A percentile compares a stretch with the other conserved stretches of the same genome.
Evolutionary conservation across 331 rosid species (phyloP).

Genomic region (Erythrophleum ivorense): DNA sequence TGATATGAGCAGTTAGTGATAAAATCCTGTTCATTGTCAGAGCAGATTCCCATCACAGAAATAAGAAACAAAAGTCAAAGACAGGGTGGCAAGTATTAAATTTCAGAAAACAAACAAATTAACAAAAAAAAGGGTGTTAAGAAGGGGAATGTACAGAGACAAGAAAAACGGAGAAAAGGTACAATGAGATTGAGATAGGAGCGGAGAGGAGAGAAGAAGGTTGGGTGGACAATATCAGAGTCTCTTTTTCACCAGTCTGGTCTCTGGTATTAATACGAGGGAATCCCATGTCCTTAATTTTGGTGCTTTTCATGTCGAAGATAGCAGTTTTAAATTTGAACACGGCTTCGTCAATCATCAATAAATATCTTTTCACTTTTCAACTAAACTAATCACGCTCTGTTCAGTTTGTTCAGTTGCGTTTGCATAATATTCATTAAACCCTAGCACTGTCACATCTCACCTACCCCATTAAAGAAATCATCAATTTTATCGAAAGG

Average conservation of each 20-base stretch:
- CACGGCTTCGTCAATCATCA: background rate
- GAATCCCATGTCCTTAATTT: constrained; percentile 29
- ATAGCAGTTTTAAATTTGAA: constrained; percentile 31
- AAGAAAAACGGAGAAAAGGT: background rate
- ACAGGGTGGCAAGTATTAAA: background rate
- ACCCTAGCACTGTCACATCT: constrained; percentile 41
- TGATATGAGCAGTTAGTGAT: background rate
- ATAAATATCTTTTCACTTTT: background rate
- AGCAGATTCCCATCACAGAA: constrained; percentile 4
- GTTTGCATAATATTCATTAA: background rate
- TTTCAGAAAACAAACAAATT: background rate
- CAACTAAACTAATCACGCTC: constrained; percentile 14
- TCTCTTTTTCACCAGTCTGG: background rate
- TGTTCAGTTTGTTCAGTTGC: constrained; percentile 38
- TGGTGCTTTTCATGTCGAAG: constrained; percentile 26
- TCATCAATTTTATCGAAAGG: background rate
- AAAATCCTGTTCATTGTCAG: background rate
- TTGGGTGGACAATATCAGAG: constrained; percentile 29
- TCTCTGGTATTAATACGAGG: background rate
- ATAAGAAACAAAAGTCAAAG: background rate
- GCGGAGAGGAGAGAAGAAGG: background rate
- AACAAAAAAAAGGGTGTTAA: background rate
- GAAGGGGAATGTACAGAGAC: background rate
- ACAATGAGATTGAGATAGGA: background rate
- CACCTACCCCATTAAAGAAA: constrained; percentile 37